A percentile compares a stretch with the other conserved stretches of the same genome.
phyloP scores from a whole-genome alignment of 768 basidiomycete genomes.

The Lenzites betulinus region DNA sequence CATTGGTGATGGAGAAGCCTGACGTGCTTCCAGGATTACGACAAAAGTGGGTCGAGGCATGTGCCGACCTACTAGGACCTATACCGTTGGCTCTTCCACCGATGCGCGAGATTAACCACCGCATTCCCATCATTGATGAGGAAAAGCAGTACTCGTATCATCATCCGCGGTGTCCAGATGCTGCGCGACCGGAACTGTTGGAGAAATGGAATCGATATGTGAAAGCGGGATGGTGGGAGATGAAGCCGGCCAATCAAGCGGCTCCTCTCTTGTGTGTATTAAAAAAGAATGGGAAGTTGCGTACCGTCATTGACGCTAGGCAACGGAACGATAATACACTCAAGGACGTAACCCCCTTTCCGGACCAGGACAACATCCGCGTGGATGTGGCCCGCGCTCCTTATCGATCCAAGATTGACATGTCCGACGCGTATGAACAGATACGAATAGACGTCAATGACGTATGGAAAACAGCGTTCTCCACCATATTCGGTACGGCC shows the following conservation, averaged over 20 bases:
- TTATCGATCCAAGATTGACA: slow-evolving; percentile 42
- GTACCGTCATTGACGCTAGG: slow-evolving; percentile 37
- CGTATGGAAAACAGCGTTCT: slow-evolving; percentile 30
- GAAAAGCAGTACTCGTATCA: no score
- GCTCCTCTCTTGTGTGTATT: slow-evolving; percentile 36
- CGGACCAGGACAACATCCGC: no score
- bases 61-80: no score
- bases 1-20: no score
- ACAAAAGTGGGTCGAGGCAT: no score
- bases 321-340: slow-evolving; percentile 34
- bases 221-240: slow-evolving; percentile 36
- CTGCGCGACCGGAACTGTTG: no score
- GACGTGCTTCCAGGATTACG: no score
- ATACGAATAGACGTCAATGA: slow-evolving; percentile 35
- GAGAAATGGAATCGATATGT: background rate
- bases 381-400: slow-evolving; percentile 10
- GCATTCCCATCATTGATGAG: no score
- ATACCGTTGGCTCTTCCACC: no score
- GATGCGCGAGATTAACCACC: no score
- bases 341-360: no score
- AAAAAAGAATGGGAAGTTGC: slow-evolving; percentile 37
- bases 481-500: slow-evolving; percentile 17
- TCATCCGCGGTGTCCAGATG: no score
- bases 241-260: slow-evolving; percentile 17
- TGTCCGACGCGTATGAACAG: slow-evolving; percentile 45